These are phyloP conservation scores for Lactuca saligna DNA, from an alignment of 129 eudicot species.

Conservation along the genomic window DNA sequence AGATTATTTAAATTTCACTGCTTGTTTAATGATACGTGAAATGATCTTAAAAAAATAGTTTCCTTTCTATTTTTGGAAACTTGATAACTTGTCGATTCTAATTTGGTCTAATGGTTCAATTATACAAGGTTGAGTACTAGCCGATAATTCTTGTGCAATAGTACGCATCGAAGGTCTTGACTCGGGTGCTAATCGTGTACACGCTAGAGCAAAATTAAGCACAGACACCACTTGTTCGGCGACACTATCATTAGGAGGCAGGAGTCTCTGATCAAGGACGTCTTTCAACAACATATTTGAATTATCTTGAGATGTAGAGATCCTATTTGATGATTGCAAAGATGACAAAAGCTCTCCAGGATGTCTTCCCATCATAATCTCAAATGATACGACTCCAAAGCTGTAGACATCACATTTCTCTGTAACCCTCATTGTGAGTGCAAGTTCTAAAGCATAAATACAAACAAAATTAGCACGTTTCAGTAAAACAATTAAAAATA, in stretches of 20 bases:
- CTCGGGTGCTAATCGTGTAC: slow-evolving; percentile 56
- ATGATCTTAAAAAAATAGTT: not conserved
- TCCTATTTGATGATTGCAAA: slow-evolving; percentile 34
- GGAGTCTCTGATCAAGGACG: slow-evolving; percentile 64
- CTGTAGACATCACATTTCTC: slow-evolving; percentile 91
- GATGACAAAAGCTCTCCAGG: slow-evolving; percentile 71
- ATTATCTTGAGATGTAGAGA: slow-evolving; percentile 17
- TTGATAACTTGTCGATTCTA: slow-evolving; percentile 32
- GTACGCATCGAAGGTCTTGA: slow-evolving; percentile 75
- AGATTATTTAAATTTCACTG: not conserved
- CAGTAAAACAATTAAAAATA: not conserved
- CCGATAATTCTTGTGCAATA: slow-evolving; percentile 70
- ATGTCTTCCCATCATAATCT: slow-evolving; percentile 89
- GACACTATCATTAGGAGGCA: slow-evolving; percentile 50
- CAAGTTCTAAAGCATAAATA: slow-evolving; percentile 56
- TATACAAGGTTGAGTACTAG: slow-evolving; percentile 30
- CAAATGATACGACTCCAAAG: slow-evolving; percentile 81
- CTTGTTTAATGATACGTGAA: not conserved
- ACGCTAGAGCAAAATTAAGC: slow-evolving; percentile 60
- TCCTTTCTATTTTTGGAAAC: slow-evolving; percentile 16
- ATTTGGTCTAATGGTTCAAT: slow-evolving; percentile 35
- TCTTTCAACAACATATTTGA: slow-evolving; percentile 48
- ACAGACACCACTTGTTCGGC: slow-evolving; percentile 52
- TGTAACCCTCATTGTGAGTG: slow-evolving; percentile 73
- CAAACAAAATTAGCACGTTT: slow-evolving; percentile 1